Conservation (phyloP, 306 rosid genomes). For the Lablab purpureus region DNA sequence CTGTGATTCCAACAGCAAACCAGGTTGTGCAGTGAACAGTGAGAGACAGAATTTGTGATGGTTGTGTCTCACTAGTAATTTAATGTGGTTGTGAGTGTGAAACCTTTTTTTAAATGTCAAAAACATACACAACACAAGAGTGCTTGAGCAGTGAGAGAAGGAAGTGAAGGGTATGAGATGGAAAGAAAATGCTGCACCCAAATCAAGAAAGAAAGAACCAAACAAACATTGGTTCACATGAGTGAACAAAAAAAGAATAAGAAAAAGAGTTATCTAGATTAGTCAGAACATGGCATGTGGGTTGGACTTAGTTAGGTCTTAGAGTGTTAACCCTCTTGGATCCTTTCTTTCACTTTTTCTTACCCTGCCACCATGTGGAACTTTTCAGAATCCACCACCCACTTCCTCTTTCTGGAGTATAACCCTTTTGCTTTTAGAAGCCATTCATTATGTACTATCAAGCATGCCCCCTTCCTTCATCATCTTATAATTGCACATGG, state of each 20-base stretch:
- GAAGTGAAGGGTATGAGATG: slow-evolving; percentile 18
- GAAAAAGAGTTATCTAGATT: background rate
- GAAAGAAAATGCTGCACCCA: slow-evolving; percentile 34
- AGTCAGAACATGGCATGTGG: slow-evolving; percentile 52
- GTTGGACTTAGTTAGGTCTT: background rate
- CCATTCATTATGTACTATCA: slow-evolving; percentile 38
- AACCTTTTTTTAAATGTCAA: slow-evolving; percentile 34
- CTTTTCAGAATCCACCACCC: slow-evolving; percentile 82
- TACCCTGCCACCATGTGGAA: slow-evolving; percentile 59
- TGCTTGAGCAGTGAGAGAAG: background rate
- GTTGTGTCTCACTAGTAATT: background rate
- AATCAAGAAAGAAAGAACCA: slow-evolving; percentile 41
- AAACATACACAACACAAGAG: background rate
- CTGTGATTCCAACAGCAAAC: too few species aligned
- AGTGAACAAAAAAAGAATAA: background rate
- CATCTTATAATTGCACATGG: slow-evolving; percentile 40
- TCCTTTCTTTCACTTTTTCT: slow-evolving; percentile 38
- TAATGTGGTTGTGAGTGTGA: slow-evolving; percentile 11
- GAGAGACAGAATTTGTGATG: slow-evolving; percentile 44
- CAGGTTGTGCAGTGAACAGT: slow-evolving; percentile 5
- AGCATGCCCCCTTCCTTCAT: slow-evolving; percentile 40
- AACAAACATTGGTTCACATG: slow-evolving; percentile 42
- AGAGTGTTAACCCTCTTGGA: slow-evolving; percentile 28
- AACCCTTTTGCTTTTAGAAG: slow-evolving; percentile 49
- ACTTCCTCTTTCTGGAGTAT: slow-evolving; percentile 27